Conservation (phyloP, 2,329 filamentous ascomycete species). For the Beauveria sp. region DNA sequence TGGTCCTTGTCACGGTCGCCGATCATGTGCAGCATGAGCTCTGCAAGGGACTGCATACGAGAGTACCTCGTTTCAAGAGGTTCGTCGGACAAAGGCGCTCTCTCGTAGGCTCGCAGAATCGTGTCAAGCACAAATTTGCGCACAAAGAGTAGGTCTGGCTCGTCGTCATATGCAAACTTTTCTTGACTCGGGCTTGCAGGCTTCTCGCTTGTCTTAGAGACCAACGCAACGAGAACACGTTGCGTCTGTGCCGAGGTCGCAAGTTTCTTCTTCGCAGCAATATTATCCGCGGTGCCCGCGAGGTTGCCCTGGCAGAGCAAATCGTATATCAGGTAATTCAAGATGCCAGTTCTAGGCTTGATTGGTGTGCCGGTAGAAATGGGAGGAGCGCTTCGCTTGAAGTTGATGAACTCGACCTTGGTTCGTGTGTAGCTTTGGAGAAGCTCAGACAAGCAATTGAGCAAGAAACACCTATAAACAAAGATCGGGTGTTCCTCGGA, state of each 20-base stretch:
- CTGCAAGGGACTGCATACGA: slow-evolving; percentile 76
- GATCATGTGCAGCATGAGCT: slow-evolving; percentile 89
- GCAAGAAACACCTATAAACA: slow-evolving; percentile 89
- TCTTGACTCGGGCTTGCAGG: slow-evolving; percentile 48
- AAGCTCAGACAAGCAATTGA: slow-evolving; percentile 86
- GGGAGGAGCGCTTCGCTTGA: slow-evolving; percentile 84
- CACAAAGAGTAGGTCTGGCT: slow-evolving; percentile 81
- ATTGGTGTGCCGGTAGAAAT: slow-evolving; percentile 79
- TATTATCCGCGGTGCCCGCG: slow-evolving; percentile 63
- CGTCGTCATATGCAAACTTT: slow-evolving; percentile 62
- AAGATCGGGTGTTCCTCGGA: slow-evolving; percentile 91
- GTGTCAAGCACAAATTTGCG: slow-evolving; percentile 94
- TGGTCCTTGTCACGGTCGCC: slow-evolving; percentile 65
- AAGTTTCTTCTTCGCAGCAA: slow-evolving; percentile 73
- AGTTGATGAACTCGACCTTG: slow-evolving; percentile 99
- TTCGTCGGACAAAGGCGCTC: slow-evolving; percentile 72
- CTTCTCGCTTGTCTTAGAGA: slow-evolving; percentile 79
- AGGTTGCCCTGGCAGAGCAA: slow-evolving; percentile 56
- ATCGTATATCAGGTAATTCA: slow-evolving; percentile 87
- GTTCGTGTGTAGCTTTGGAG: slow-evolving; percentile 86
- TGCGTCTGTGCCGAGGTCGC: slow-evolving; percentile 83
- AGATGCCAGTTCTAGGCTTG: slow-evolving; percentile 82
- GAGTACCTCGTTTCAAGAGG: slow-evolving; percentile 79
- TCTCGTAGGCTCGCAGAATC: slow-evolving; percentile 83
- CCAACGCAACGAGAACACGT: slow-evolving; percentile 76